A percentile compares a stretch with the other conserved stretches of the same genome.
Conservation (phyloP, 306 rosid species). For the Biancaea sappan region DNA sequence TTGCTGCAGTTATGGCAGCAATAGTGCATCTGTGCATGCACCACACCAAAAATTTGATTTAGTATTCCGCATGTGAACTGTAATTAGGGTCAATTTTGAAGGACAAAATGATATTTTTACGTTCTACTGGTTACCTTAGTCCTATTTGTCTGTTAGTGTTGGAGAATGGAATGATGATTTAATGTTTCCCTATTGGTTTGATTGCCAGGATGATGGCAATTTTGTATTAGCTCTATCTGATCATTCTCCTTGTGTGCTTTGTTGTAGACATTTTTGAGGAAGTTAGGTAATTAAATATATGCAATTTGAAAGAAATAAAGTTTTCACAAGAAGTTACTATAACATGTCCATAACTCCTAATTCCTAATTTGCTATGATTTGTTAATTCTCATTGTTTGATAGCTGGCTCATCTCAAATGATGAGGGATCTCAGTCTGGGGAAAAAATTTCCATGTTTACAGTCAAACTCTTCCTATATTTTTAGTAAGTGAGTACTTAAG, state of each 20-base stretch:
- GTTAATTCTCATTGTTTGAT: too few relatives aligned
- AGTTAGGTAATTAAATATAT: not conserved
- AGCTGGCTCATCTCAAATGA: too few relatives aligned
- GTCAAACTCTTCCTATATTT: too few relatives aligned
- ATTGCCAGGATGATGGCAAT: conserved; percentile 40
- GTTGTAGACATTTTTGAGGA: not conserved
- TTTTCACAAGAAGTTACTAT: not conserved
- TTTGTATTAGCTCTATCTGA: conserved; percentile 50
- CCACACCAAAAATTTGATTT: not conserved
- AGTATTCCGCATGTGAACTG: not conserved
- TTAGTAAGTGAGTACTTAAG: too few relatives aligned
- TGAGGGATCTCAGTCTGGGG: too few relatives aligned
- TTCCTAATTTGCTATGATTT: not conserved
- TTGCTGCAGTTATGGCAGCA: conserved; percentile 34
- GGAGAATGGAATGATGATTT: conserved; percentile 43
- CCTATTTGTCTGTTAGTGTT: not conserved
- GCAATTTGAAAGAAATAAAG: not conserved
- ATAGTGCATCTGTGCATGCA: not conserved
- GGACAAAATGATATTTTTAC: not conserved
- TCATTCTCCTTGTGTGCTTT: conserved; percentile 21
- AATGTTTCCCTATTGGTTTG: conserved; percentile 45
- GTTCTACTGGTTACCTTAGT: not conserved
- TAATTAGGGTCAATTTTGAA: not conserved
- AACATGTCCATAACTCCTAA: too few relatives aligned
- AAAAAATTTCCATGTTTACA: too few relatives aligned